These are phyloP conservation scores for Calonectria pauciramosa DNA, from an alignment of 2,329 filamentous ascomycete genomes.

Conservation along the genomic window DNA sequence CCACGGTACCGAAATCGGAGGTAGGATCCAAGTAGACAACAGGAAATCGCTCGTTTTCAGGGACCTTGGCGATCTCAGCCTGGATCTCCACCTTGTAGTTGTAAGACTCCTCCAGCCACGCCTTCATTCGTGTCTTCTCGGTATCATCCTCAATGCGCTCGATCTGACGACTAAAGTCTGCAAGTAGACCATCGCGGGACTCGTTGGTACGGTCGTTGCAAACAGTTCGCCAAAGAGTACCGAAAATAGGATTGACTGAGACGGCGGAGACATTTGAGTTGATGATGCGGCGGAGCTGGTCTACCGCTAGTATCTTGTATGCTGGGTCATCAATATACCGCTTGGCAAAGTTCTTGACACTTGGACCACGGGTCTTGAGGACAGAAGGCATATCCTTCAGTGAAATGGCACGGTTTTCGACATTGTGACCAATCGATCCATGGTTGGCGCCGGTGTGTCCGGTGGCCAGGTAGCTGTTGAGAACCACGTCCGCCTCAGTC, in stretches of 20 bases:
- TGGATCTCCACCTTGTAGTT: conserved; percentile 61
- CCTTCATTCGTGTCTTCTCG: conserved; percentile 57
- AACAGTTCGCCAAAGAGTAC: conserved; percentile 62
- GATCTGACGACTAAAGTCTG: conserved; percentile 57
- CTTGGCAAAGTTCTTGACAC: conserved; percentile 53
- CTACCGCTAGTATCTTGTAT: conserved; percentile 55
- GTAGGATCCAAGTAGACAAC: conserved; percentile 66
- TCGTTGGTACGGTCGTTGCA: conserved; percentile 61
- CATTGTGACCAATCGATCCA: not conserved
- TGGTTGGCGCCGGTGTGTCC: not conserved
- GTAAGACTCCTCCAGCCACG: conserved; percentile 66
- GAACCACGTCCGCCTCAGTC: not conserved
- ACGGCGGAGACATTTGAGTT: conserved; percentile 58
- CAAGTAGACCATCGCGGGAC: conserved; percentile 56
- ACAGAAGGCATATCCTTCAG: conserved; percentile 42
- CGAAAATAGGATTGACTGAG: conserved; percentile 64
- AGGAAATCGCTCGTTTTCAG: conserved; percentile 56
- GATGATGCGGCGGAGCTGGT: conserved; percentile 59
- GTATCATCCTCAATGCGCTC: conserved; percentile 49
- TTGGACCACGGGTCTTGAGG: conserved; percentile 41
- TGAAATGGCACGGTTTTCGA: conserved; percentile 19
- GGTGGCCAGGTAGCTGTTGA: conserved; percentile 17
- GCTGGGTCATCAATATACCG: conserved; percentile 54
- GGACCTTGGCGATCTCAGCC: conserved; percentile 53
- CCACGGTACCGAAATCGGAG: conserved; percentile 48